Evolutionary conservation across 2,329 filamentous ascomycete genomes (phyloP).

Genomic region (Diplodia sapinea): DNA sequence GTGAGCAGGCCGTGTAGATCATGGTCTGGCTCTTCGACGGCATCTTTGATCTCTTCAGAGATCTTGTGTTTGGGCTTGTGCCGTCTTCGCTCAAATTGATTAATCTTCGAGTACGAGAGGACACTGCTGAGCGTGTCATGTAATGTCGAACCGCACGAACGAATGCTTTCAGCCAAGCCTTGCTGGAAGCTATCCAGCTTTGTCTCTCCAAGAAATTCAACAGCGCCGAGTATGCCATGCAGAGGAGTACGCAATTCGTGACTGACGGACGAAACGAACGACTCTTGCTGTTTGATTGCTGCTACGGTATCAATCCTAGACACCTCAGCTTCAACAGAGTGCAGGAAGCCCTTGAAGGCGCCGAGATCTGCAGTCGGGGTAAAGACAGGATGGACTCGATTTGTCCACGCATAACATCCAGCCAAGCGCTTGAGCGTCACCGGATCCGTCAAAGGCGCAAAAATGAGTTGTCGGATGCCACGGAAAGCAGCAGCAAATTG

Average conservation of each 20-base stretch:
- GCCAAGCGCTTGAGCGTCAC: constrained; percentile 35
- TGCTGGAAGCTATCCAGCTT: constrained; percentile 25
- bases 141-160: constrained; percentile 50
- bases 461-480: constrained; percentile 33
- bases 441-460: constrained; percentile 35
- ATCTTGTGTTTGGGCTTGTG: constrained; percentile 35
- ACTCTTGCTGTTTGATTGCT: constrained; percentile 27
- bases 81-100: constrained; percentile 33
- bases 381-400: constrained; percentile 31
- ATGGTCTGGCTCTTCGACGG: constrained; percentile 22
- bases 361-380: constrained; percentile 33
- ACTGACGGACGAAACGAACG: constrained; percentile 51
- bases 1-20: constrained; percentile 18
- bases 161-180: constrained; percentile 38
- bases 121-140: constrained; percentile 47
- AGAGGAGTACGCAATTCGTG: constrained; percentile 41
- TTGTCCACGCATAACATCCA: constrained; percentile 36
- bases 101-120: constrained; percentile 47
- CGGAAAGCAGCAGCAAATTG: constrained; percentile 31
- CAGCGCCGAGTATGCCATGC: constrained; percentile 28
- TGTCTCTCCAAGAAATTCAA: constrained; percentile 35
- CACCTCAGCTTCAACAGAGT: constrained; percentile 31
- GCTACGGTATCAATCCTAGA: constrained; percentile 31
- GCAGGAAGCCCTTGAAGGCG: constrained; percentile 34
- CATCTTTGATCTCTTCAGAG: constrained; percentile 18